Base-by-base conservation (phyloP, 2,329 filamentous ascomycete species). In the Didymella glomerata region DNA sequence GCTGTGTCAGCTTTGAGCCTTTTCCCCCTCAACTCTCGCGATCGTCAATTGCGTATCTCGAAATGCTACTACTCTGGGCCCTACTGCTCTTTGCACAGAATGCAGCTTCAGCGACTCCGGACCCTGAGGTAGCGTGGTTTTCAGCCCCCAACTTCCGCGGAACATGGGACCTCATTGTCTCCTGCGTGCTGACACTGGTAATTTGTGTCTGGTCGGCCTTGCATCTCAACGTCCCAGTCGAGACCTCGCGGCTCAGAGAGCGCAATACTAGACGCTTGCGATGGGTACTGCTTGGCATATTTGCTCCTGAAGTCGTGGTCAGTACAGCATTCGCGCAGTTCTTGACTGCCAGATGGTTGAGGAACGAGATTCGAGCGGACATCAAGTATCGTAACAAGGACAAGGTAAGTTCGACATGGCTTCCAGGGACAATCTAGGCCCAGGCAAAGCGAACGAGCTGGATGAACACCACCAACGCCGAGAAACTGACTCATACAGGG, bases 151-250 rank as follows among this genome's bases (percentile, higher is more conserved):
- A 68, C 47, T 54, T 49, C 22, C 47, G 64, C 20, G 60, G 64
- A 13, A 68, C 63, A 9, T 68, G 60, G 64, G 63, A 68, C 32
- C 44, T 70, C 18, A 59, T 70, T 28, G 48, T 62, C 7, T 63
- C 60, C 11, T 71, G 68, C 34, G 56, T 70, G 13, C 46, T 67
- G 41, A 67, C 68, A 11, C 55, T 71, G 28, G 54, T 62, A 4
- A 60, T 71, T 25, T 69, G 68, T 42, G 66, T 69, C 20, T 71
- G 62, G 63, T 66, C 64, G 14, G 68, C 68, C 2, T 58, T 71
- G 25, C 68, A 70, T 55, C 63, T 70, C 28, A 71, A 71, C 47
- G 64, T 71, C 2, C 63, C 68, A 2, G 51, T 54, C 3, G 56
- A 60, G 30, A 32, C 56, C 4, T 69, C 65, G 9, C 68, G 46